Conservation (phyloP, 129 eudicot genomes). For the Smallanthus sonchifolius region DNA sequence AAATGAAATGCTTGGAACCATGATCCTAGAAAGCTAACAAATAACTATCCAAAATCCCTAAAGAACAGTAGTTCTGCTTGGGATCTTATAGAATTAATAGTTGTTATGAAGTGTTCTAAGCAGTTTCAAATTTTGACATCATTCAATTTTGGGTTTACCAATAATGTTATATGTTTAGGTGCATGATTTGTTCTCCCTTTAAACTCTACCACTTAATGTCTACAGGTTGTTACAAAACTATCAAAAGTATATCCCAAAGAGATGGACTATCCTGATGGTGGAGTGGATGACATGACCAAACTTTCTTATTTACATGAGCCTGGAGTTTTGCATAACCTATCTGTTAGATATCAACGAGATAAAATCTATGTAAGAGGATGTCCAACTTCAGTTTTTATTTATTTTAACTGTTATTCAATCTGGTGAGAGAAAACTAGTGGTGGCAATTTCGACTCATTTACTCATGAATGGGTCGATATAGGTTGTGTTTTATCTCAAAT, state of each 20-base stretch:
- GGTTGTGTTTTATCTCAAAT: neutral
- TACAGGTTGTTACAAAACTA: slow-evolving; percentile 51
- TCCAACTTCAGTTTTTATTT: slow-evolving; percentile 19
- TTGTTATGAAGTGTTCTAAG: neutral
- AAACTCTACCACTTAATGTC: slow-evolving; percentile 3
- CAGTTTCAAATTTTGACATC: neutral
- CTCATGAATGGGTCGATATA: neutral
- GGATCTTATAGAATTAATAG: neutral
- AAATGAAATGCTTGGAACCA: neutral
- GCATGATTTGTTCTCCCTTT: slow-evolving; percentile 10
- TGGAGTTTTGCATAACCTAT: slow-evolving; percentile 87
- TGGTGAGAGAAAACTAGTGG: slow-evolving; percentile 27
- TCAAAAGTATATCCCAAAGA: slow-evolving; percentile 70
- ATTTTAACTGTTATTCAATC: slow-evolving; percentile 6
- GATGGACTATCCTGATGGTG: slow-evolving; percentile 81
- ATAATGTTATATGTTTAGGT: slow-evolving; percentile 3
- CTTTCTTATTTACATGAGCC: slow-evolving; percentile 94
- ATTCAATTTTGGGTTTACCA: neutral
- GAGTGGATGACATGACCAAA: slow-evolving; percentile 99
- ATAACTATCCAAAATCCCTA: neutral
- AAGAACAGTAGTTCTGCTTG: slow-evolving; percentile 1
- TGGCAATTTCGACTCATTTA: neutral
- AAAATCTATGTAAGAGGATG: slow-evolving; percentile 85
- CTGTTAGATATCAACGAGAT: slow-evolving; percentile 74
- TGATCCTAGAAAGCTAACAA: neutral